These are phyloP conservation scores for Cladosporium cucumerinum DNA, from an alignment of 2,329 filamentous ascomycete genomes.

Conservation along the genomic window DNA sequence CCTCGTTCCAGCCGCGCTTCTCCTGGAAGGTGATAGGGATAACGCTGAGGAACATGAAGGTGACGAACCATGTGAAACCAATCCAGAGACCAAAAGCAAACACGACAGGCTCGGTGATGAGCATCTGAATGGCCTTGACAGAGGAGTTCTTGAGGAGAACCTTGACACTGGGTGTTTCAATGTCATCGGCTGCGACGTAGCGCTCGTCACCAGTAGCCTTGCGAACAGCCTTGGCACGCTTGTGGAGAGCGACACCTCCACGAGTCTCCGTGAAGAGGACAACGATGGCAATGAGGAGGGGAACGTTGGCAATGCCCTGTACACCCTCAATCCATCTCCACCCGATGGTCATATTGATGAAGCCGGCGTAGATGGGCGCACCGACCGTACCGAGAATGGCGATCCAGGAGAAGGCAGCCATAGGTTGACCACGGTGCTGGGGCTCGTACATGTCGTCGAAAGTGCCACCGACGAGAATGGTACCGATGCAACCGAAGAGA, in stretches of 20 bases:
- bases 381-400: slow-evolving; percentile 52
- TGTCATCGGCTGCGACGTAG: slow-evolving; percentile 50
- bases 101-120: slow-evolving; percentile 49
- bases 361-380: slow-evolving; percentile 53
- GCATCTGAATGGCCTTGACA: slow-evolving; percentile 52
- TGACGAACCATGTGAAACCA: slow-evolving; percentile 52
- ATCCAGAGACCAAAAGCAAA: slow-evolving; percentile 53
- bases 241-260: slow-evolving; percentile 42
- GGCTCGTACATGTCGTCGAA: slow-evolving; percentile 51
- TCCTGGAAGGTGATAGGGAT: slow-evolving; percentile 51
- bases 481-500: slow-evolving; percentile 50
- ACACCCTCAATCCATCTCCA: slow-evolving; percentile 57
- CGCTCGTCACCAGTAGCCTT: slow-evolving; percentile 40
- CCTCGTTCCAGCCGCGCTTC: slow-evolving; percentile 53
- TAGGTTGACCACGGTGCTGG: slow-evolving; percentile 45
- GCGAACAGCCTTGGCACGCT: slow-evolving; percentile 49
- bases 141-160: slow-evolving; percentile 47
- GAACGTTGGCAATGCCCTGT: slow-evolving; percentile 51
- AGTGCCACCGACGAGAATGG: slow-evolving; percentile 50
- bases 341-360: slow-evolving; percentile 52
- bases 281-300: slow-evolving; percentile 45
- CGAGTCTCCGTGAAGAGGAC: slow-evolving; percentile 38
- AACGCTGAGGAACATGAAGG: slow-evolving; percentile 53
- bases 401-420: slow-evolving; percentile 49
- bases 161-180: slow-evolving; percentile 50